Evolutionary conservation across 192 early-diverging fungal species (phyloP), one percentile per base, ranked within the genome.

Genomic region (Phlyctochytrium bullatum): DNA sequence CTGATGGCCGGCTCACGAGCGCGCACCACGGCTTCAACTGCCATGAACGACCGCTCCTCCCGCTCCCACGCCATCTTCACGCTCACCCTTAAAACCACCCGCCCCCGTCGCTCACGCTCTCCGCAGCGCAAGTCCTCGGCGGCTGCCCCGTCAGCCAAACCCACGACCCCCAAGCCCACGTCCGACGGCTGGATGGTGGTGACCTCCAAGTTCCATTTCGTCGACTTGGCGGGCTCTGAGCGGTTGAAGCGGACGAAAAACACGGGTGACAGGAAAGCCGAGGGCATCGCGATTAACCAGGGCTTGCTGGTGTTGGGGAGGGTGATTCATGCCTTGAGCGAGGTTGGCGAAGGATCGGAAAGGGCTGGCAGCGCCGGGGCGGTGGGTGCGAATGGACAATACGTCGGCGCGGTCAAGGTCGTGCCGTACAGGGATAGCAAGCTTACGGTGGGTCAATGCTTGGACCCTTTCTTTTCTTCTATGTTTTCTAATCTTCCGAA

Each of bases 31-130:
- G 86, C 91, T 34, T 77, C 91, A 28, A 98, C 96, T 30, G 86
- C 86, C 24, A 94, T 96, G 92, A 98, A 98, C 77, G 89, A 88
- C 66, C 80, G 88, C 59, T 95, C 93, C 1, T 96, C 93, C 25
- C 80, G 96, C 52, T 97, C 95, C 24, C 96, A 98, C 74, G 96
- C 96, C 50, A 98, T 98, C 52, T 97, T 95, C 79, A 86, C 93
- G 0, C 80, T 98, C 2, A 86, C 84, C 2, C 79, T 98, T 31
- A 69, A 28, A 1, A 32, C 60, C 3, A 52, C 27, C 56, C 51
- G 28, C 3, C 64, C 47, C 60, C 71, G 17, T 34, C 64, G 36
- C 62, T 23, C 12, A 59, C 40, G 6, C 40, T 35, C 47, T 33
- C 51, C 20, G 68, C 20, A 58, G 62, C 68, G 2, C 64, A 47